These are phyloP conservation scores for Ogataea wickerhamii DNA, from an alignment of 805 yeast species.

Conservation along the genomic window DNA sequence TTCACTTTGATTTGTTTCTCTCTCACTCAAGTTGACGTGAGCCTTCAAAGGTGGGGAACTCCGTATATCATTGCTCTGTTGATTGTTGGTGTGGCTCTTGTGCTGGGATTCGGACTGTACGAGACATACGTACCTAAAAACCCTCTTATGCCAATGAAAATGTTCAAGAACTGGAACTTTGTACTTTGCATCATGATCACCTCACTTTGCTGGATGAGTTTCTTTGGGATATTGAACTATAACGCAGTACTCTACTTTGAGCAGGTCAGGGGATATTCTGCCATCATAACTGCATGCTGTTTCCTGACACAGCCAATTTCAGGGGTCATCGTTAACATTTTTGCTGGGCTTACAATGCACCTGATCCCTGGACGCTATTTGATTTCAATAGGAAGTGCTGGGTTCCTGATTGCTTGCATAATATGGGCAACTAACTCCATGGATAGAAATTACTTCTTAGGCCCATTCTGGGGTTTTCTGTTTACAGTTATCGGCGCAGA, in stretches of 20 bases:
- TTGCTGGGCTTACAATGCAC: constrained; percentile 47
- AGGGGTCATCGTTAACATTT: constrained; percentile 40
- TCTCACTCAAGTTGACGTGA: constrained; percentile 40
- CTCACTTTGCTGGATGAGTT: constrained; percentile 40
- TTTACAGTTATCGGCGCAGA: constrained; percentile 46
- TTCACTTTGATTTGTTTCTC: constrained; percentile 42
- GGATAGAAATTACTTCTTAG: constrained; percentile 38
- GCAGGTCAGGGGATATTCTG: constrained; percentile 34
- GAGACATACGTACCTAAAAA: constrained; percentile 36
- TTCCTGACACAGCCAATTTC: constrained; percentile 41
- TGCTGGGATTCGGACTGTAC: constrained; percentile 34
- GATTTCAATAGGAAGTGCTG: constrained; percentile 33
- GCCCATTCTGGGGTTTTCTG: constrained; percentile 43
- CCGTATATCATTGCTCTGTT: constrained; percentile 43
- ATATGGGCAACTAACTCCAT: constrained; percentile 41
- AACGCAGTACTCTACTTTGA: constrained; percentile 43
- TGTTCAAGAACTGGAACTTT: constrained; percentile 40
- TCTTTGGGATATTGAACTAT: constrained; percentile 38
- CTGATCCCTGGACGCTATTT: constrained; percentile 39
- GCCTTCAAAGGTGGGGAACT: constrained; percentile 42
- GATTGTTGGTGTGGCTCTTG: constrained; percentile 36
- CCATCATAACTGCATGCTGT: constrained; percentile 42
- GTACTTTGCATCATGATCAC: constrained; percentile 37
- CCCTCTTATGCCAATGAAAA: constrained; percentile 47
- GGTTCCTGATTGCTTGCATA: constrained; percentile 35